Evolutionary conservation across 1,284 basidiomycete genomes (phyloP), one percentile per base, ranked within the genome.

Genomic region (Trichosporon sp.): DNA sequence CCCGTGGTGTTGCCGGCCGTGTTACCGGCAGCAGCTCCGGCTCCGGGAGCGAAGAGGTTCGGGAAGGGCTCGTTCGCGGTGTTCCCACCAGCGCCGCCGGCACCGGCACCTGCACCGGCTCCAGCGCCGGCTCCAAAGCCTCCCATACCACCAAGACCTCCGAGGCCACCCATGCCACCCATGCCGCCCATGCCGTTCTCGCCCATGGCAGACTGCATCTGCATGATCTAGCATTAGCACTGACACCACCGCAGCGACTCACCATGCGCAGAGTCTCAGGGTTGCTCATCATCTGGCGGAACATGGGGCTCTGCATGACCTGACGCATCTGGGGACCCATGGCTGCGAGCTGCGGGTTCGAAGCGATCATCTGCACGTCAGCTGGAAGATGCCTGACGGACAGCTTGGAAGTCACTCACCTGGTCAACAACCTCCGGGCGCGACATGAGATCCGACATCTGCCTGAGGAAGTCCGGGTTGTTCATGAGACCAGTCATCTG

Each of bases 401-500:
- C 15, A 51, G 44, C 11, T 13, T 8, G 32, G 7, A 38, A 5
- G 25, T 8, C 11, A 63, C 83, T 65, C 51, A 85, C 84, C 74
- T 86, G 92, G 71, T 97, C 95, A 64, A 97, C 84, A 65, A 97
- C 85, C 23, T 88, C 88, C 0, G 93, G 93, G 74, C 92, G 89
- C 6, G 88, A 87, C 87, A 95, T 89, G 82, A 92, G 86, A 25
- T 82, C 79, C 31, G 76, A 74, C 80, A 82, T 81, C 62, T 75
- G 90, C 72, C 90, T 87, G 56, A 92, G 79, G 73, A 93, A 91
- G 72, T 90, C 86, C 0, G 92, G 94, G 47, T 89, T 91, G 77
- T 90, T 89, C 86, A 95, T 87, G 89, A 96, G 90, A 56, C 85
- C 86, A 78, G 92, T 89, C 83, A 95, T 85, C 92, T 93, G 76